Evolutionary conservation across 176 grass and related monocot species (phyloP).

Genomic region (Cocos nucifera): DNA sequence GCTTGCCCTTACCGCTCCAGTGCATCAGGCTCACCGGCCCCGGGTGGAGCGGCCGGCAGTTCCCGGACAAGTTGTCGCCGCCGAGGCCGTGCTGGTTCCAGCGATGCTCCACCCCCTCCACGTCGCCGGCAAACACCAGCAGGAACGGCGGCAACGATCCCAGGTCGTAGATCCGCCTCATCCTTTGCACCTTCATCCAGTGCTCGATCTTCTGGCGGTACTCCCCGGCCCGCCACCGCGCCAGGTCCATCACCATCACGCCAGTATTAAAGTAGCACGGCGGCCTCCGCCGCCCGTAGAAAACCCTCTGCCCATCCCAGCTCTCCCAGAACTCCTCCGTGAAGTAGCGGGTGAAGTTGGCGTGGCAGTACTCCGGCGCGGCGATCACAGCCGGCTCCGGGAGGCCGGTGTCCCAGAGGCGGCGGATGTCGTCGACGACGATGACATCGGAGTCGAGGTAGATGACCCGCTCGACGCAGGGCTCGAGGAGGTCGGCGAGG

Average conservation of each 20-base stretch:
- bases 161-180: constrained; percentile 75
- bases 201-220: constrained; percentile 59
- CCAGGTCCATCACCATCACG: constrained; percentile 64
- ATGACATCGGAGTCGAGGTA: constrained; percentile 75
- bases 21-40: constrained; percentile 85
- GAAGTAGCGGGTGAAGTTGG: constrained; percentile 64
- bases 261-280: constrained; percentile 75
- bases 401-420: constrained; percentile 52
- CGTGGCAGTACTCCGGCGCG: constrained; percentile 60
- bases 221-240: constrained; percentile 53
- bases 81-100: constrained; percentile 98
- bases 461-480: constrained; percentile 47
- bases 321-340: constrained; percentile 46
- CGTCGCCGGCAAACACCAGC: constrained; percentile 72
- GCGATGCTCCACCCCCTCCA: constrained; percentile 72
- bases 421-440: constrained; percentile 50
- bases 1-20: constrained; percentile 88
- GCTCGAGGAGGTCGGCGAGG: constrained; percentile 66
- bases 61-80: constrained; percentile 73
- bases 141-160: constrained; percentile 81
- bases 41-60: constrained; percentile 74
- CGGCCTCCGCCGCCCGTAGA: constrained; percentile 23
- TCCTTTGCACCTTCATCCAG: constrained; percentile 77
- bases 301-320: constrained; percentile 24
- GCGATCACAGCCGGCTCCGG: constrained; percentile 46